These are phyloP conservation scores for Balamuthia mandrillaris DNA, from an alignment of 208 protist genomes.

Conservation along the genomic window DNA sequence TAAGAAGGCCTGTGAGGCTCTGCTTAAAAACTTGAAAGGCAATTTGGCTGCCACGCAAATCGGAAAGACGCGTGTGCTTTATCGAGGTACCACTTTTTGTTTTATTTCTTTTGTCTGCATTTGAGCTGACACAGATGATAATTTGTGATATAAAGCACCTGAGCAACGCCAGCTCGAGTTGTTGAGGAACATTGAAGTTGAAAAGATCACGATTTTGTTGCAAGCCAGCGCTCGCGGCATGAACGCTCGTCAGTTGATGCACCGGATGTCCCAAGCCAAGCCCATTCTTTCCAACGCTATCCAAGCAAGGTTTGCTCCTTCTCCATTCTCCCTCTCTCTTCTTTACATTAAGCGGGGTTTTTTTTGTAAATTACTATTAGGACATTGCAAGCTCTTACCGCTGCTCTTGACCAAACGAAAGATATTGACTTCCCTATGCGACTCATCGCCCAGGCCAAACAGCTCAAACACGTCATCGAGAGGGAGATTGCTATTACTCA, in stretches of 20 bases:
- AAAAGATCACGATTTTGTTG: neutral
- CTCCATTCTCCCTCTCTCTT: no score
- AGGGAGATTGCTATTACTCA: constrained; percentile 13
- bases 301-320: neutral
- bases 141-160: neutral
- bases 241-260: no score
- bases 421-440: constrained; percentile 25
- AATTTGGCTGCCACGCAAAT: neutral
- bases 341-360: no score
- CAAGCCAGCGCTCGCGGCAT: neutral
- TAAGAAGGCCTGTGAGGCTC: neutral
- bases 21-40: neutral
- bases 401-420: neutral
- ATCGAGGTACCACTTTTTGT: neutral
- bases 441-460: neutral
- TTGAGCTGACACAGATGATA: neutral
- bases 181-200: neutral
- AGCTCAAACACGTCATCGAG: neutral
- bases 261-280: no score
- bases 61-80: neutral
- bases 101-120: neutral
- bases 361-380: no score
- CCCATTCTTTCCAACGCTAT: neutral
- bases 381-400: neutral
- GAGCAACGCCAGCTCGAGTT: neutral